phyloP scores from a whole-genome alignment of 2,329 filamentous ascomycete genomes.

The Shiraia sp. region DNA sequence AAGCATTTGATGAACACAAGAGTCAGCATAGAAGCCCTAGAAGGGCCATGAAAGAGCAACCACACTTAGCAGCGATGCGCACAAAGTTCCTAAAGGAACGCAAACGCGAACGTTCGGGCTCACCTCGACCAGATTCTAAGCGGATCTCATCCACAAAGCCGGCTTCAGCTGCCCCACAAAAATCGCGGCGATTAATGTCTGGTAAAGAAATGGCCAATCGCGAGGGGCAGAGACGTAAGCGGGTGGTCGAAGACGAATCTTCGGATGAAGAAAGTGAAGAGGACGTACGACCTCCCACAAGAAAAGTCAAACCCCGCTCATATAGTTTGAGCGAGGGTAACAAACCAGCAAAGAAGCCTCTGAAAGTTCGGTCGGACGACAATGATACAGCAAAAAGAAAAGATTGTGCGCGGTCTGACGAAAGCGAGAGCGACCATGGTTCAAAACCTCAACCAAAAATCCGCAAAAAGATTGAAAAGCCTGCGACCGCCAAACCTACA shows the following conservation, averaged over 20 bases:
- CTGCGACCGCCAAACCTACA: constrained; percentile 33
- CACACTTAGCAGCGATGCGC: constrained; percentile 27
- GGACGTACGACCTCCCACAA: constrained; percentile 40
- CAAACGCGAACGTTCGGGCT: constrained; percentile 39
- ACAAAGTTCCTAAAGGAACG: constrained; percentile 39
- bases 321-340: constrained; percentile 41
- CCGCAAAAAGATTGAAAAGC: constrained; percentile 29
- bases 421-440: constrained; percentile 35
- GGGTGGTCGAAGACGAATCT: constrained; percentile 39
- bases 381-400: constrained; percentile 31
- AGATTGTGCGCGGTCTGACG: constrained; percentile 29
- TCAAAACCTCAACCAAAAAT: constrained; percentile 31
- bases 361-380: constrained; percentile 36
- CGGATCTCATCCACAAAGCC: constrained; percentile 30
- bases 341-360: constrained; percentile 37
- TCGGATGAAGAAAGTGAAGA: constrained; percentile 44
- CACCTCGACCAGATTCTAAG: constrained; percentile 35
- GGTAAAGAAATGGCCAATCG: constrained; percentile 43
- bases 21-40: constrained; percentile 38
- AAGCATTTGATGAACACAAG: constrained; percentile 66
- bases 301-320: constrained; percentile 39
- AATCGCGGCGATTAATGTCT: constrained; percentile 40
- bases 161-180: constrained; percentile 29
- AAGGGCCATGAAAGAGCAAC: constrained; percentile 39
- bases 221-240: constrained; percentile 36